Evolutionary conservation across 2,329 filamentous ascomycete species (phyloP).

Genomic region (Fusarium metavorans): DNA sequence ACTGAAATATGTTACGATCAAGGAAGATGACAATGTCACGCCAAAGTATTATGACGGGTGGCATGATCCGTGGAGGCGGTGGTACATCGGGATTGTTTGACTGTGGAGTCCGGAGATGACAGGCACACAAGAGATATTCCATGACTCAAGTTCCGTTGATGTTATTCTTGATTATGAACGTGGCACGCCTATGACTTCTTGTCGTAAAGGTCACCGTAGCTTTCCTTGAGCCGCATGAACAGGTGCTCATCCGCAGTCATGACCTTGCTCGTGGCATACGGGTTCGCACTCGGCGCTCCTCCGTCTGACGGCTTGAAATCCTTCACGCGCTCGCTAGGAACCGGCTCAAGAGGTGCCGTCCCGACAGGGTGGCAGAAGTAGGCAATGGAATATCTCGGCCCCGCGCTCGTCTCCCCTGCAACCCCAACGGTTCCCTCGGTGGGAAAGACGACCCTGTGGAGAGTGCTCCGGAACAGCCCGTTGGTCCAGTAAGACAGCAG

Average conservation of each 20-base stretch:
- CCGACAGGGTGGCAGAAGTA: conserved; percentile 76
- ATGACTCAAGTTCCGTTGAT: not conserved
- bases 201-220: conserved; percentile 68
- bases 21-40: conserved; percentile 50
- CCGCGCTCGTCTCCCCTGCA: conserved; percentile 60
- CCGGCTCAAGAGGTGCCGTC: conserved; percentile 63
- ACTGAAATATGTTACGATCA: conserved; percentile 54
- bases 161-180: not conserved
- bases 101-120: not conserved
- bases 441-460: conserved; percentile 87
- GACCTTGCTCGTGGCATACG: conserved; percentile 65
- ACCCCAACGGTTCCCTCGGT: conserved; percentile 39
- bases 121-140: not conserved
- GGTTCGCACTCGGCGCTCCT: conserved; percentile 53
- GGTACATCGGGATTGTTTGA: conserved; percentile 58
- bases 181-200: conserved; percentile 47
- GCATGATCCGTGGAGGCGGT: conserved; percentile 57
- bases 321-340: conserved; percentile 70
- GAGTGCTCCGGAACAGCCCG: conserved; percentile 85
- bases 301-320: conserved; percentile 52
- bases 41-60: conserved; percentile 51
- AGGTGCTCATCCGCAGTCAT: conserved; percentile 75
- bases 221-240: conserved; percentile 69
- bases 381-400: conserved; percentile 73
- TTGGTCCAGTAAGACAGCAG: conserved; percentile 89